Evolutionary conservation across 2,329 filamentous ascomycete species (phyloP).

Genomic region (Eutypa lata): DNA sequence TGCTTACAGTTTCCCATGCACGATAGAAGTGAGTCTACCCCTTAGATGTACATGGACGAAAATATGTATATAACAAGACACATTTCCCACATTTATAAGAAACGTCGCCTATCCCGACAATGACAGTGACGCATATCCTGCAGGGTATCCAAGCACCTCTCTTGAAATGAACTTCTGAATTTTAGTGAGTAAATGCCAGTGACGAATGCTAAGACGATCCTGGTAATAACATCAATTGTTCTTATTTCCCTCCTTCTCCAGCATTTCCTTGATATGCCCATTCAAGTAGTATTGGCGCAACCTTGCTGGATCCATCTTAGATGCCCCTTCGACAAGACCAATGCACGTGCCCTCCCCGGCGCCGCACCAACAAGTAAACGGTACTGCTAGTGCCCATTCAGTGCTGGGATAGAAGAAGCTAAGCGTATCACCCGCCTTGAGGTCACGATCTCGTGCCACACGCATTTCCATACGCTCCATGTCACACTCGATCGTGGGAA

Average conservation of each 20-base stretch:
- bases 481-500: slow-evolving; percentile 55
- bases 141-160: too few relatives aligned
- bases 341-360: slow-evolving; percentile 49
- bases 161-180: too few relatives aligned
- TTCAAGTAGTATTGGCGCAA: slow-evolving; percentile 61
- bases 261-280: slow-evolving; percentile 55
- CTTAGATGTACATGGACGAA: too few relatives aligned
- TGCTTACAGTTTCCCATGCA: too few relatives aligned
- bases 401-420: slow-evolving; percentile 74
- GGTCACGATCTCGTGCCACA: neutral
- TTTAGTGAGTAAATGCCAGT: too few relatives aligned
- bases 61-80: too few relatives aligned
- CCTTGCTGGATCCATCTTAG: slow-evolving; percentile 51
- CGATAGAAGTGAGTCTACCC: too few relatives aligned
- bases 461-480: neutral
- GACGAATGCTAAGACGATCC: too few relatives aligned
- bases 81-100: too few relatives aligned
- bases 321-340: slow-evolving; percentile 61
- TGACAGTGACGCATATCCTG: too few relatives aligned
- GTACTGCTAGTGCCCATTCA: slow-evolving; percentile 72
- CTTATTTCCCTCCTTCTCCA: slow-evolving; percentile 47
- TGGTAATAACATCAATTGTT: too few relatives aligned
- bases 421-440: neutral
- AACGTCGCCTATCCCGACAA: too few relatives aligned
- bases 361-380: slow-evolving; percentile 64